Percentiles rank a stretch among this genome's conserved stretches.
Evolutionary conservation across 306 rosid species (phyloP).

Genomic region (Dryas octopetala): DNA sequence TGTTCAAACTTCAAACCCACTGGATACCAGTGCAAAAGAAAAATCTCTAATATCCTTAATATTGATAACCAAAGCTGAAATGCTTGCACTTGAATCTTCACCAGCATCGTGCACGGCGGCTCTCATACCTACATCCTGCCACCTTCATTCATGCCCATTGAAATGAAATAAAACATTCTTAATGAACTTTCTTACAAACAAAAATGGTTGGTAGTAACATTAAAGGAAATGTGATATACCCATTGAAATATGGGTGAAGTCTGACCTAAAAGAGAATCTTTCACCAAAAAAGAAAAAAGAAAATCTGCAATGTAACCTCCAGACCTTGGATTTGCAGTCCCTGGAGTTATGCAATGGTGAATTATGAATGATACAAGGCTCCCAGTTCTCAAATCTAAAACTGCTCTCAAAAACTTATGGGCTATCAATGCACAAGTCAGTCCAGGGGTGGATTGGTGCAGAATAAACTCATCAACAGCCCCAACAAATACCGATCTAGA

Average conservation of each 20-base stretch:
- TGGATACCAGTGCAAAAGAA: not conserved
- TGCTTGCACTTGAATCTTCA: not conserved
- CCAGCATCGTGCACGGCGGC: not conserved
- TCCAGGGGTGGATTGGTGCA: too few species aligned
- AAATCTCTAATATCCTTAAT: not conserved
- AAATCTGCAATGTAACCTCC: not conserved
- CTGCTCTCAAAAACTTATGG: not conserved
- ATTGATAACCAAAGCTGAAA: not conserved
- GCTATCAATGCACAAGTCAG: not conserved
- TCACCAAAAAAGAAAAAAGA: too few species aligned
- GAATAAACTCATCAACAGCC: not conserved
- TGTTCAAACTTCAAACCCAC: not conserved
- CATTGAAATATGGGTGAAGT: not conserved
- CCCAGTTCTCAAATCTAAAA: not conserved
- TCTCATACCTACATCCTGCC: not conserved
- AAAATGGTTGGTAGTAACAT: not conserved
- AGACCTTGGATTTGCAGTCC: slow-evolving; percentile 3
- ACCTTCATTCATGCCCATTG: not conserved
- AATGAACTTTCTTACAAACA: not conserved
- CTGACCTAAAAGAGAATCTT: not conserved
- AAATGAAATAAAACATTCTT: not conserved
- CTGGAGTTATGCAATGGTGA: not conserved
- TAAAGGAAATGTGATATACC: not conserved
- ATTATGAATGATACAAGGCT: not conserved
- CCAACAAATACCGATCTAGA: not conserved